Base-by-base conservation (phyloP, 768 basidiomycete genomes). In the Pholiota molesta region DNA sequence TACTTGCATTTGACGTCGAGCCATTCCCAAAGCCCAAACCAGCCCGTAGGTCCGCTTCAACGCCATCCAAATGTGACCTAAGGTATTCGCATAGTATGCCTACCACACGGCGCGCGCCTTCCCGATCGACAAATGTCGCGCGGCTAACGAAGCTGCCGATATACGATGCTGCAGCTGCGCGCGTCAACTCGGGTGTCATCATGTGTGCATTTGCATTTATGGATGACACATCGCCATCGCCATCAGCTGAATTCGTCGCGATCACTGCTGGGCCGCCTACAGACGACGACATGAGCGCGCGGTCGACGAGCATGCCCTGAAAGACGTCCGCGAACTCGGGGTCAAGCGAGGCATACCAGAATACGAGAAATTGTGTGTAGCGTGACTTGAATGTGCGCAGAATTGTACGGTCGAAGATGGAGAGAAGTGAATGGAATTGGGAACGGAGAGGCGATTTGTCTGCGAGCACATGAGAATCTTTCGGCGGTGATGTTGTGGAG, bases 341-440 rank as follows among this genome's bases (percentile, higher is more conserved):
- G 66, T 95, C 89, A 55, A 97, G 88, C 0, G 97, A 98, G 21
- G 95, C 84, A 70, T 90, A 94, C 88, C 94, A 97, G 80, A 99
- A 99, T 51, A 99, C 70, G 62, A 99, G 85, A 77, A 99, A 99
- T 69, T 99, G 97, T 14, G 95, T 95, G 74, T 99, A 97, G 40
- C 96, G 92, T 0, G 95, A 97, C 70, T 96, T 95, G 79, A 97
- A 97, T 2, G 97, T 99, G 40, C 89, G 91, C 53, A 99, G 85
- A 71, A 99, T 95, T 39, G 89, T 89, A 42, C 94, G 87, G 73
- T 97, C 94, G 69, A 99, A 99, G 65, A 98, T 94, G 65, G 90
- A 87, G 55, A 99, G 86, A 19, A 99, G 88, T 29, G 90, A 85
- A 67, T 92, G 84, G 73, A 99, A 99, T 66, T 93, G 92, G 1